Percentiles rank a stretch among this genome's conserved stretches.
These are phyloP conservation scores for Backusella luteola DNA, from an alignment of 192 early-diverging fungal genomes.

Conservation along the genomic window DNA sequence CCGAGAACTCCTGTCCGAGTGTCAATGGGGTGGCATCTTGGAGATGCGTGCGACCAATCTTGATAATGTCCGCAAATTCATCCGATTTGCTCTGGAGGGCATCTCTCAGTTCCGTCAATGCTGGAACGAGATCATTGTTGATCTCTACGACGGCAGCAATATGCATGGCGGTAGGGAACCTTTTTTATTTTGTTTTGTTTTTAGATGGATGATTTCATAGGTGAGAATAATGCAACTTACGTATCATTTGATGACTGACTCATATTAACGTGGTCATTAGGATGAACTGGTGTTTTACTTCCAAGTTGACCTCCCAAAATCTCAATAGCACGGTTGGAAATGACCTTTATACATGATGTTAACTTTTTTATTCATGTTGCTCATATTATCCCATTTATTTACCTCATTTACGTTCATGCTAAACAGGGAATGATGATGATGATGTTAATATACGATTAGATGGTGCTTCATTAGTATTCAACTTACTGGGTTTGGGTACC, in stretches of 20 bases:
- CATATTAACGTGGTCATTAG: conserved; percentile 99
- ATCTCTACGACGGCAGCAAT: conserved; percentile 87
- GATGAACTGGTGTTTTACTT: conserved; percentile 93
- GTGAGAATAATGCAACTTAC: conserved; percentile 31
- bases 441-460: background rate
- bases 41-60: conserved; percentile 97
- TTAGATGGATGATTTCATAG: background rate
- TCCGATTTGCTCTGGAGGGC: conserved; percentile 73
- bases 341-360: conserved; percentile 51
- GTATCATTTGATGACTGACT: conserved; percentile 97
- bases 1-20: conserved; percentile 96
- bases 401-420: conserved; percentile 96
- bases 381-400: background rate
- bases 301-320: conserved; percentile 86
- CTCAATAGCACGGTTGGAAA: conserved; percentile 97
- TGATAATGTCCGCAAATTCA: conserved; percentile 89
- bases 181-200: background rate
- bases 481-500: conserved; percentile 83
- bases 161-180: conserved; percentile 99
- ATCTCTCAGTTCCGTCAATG: conserved; percentile 71
- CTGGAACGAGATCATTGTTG: conserved; percentile 76
- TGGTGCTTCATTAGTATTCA: background rate
- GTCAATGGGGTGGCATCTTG: conserved; percentile 85
- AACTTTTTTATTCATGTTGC: background rate
- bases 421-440: background rate